Conservation (phyloP, 2,329 filamentous ascomycete genomes). For the Zymoseptoria ardabiliae region DNA sequence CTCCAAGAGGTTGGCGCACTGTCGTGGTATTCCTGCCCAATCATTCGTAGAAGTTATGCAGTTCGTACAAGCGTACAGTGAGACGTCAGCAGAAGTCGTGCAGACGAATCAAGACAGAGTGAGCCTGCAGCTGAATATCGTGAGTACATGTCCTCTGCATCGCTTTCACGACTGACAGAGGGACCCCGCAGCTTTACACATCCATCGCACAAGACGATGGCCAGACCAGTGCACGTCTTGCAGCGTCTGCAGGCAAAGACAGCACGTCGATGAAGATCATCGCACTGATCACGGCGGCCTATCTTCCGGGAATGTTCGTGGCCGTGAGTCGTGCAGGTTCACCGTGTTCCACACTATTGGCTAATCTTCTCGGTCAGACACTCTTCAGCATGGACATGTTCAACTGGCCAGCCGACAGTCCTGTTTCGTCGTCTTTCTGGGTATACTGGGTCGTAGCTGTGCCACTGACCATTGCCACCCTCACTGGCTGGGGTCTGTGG, state of each 20-base stretch:
- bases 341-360: not conserved
- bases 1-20: not conserved
- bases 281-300: conserved; percentile 42
- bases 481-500: conserved; percentile 11
- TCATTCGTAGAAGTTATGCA: conserved; percentile 4
- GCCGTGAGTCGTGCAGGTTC: conserved; percentile 2
- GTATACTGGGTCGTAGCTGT: conserved; percentile 28
- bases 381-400: conserved; percentile 15
- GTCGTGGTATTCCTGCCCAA: not conserved
- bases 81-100: conserved; percentile 2
- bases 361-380: not conserved
- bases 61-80: conserved; percentile 6
- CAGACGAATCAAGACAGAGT: conserved; percentile 3
- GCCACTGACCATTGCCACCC: conserved; percentile 18
- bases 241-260: conserved; percentile 37
- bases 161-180: not conserved
- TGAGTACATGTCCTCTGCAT: not conserved
- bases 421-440: conserved; percentile 24
- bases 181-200: conserved; percentile 9
- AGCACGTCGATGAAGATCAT: conserved; percentile 48
- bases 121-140: conserved; percentile 12
- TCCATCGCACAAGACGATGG: conserved; percentile 14
- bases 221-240: conserved; percentile 23
- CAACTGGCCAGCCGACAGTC: conserved; percentile 5
- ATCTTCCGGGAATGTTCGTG: conserved; percentile 48